These are phyloP conservation scores for Chaetomiaceae sp. DNA, from an alignment of 2,329 filamentous ascomycete genomes.

Conservation along the genomic window DNA sequence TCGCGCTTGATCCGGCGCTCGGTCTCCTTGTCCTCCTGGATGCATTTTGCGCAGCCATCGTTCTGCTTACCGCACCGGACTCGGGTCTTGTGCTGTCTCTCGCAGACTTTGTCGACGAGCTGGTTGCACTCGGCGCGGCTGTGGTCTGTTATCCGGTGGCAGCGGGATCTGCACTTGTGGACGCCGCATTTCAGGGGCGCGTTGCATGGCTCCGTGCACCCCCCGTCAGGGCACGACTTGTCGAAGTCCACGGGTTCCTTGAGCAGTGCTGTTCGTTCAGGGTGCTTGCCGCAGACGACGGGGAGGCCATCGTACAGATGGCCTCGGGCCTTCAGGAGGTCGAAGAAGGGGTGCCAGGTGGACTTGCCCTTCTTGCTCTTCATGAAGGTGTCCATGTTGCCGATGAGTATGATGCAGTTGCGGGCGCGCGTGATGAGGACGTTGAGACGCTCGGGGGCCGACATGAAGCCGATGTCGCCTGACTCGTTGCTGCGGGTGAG, in stretches of 20 bases:
- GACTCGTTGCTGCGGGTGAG: constrained; percentile 61
- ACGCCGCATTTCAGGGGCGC: constrained; percentile 49
- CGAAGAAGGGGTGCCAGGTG: constrained; percentile 56
- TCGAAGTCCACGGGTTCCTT: constrained; percentile 55
- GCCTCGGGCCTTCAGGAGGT: constrained; percentile 46
- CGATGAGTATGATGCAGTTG: constrained; percentile 62
- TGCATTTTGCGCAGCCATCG: constrained; percentile 48
- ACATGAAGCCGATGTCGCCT: constrained; percentile 68
- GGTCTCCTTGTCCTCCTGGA: constrained; percentile 42
- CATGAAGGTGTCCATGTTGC: constrained; percentile 64
- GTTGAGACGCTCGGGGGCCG: constrained; percentile 61
- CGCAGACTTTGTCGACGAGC: constrained; percentile 44
- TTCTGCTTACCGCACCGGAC: constrained; percentile 42
- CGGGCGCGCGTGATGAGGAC: constrained; percentile 66
- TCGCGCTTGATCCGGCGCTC: constrained; percentile 43
- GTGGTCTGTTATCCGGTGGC: constrained; percentile 60
- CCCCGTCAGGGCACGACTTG: constrained; percentile 61
- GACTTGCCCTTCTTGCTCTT: constrained; percentile 51
- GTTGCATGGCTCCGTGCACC: constrained; percentile 58
- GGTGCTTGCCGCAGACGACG: constrained; percentile 57
- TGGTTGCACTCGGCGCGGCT: constrained; percentile 39
- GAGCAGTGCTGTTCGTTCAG: constrained; percentile 44
- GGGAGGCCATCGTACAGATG: constrained; percentile 59
- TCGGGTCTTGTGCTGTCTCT: constrained; percentile 45
- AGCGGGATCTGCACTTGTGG: constrained; percentile 56